These are phyloP conservation scores for Penicillium glabrum DNA, from an alignment of 2,329 filamentous ascomycete species.

Conservation along the genomic window DNA sequence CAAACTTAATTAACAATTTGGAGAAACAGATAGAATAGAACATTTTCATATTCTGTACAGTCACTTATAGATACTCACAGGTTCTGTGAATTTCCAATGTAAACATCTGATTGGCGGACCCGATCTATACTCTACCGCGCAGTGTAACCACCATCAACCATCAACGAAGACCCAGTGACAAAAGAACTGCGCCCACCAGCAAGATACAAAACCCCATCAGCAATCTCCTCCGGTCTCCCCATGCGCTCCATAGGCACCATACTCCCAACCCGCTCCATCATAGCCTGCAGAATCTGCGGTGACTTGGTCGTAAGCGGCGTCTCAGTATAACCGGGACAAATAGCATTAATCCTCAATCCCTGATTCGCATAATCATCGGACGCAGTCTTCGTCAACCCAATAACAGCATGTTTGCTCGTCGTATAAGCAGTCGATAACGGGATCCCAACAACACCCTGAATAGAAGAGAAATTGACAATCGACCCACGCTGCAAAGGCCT, in stretches of 20 bases:
- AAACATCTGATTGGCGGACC: not conserved
- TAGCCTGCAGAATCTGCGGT: slow-evolving; percentile 26
- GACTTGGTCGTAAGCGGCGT: slow-evolving; percentile 54
- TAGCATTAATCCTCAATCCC: slow-evolving; percentile 64
- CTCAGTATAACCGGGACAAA: slow-evolving; percentile 85
- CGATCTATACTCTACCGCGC: slow-evolving; percentile 3
- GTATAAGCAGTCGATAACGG: slow-evolving; percentile 35
- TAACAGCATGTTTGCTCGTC: slow-evolving; percentile 43
- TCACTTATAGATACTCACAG: not conserved
- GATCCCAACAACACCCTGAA: slow-evolving; percentile 42
- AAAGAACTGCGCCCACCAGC: slow-evolving; percentile 19
- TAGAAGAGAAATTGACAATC: slow-evolving; percentile 41
- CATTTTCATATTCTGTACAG: too few species aligned
- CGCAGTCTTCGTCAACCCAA: slow-evolving; percentile 45
- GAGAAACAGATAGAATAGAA: not conserved
- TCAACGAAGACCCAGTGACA: slow-evolving; percentile 18
- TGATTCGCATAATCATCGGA: slow-evolving; percentile 45
- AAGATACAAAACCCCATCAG: slow-evolving; percentile 19
- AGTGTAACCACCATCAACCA: slow-evolving; percentile 20
- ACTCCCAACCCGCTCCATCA: slow-evolving; percentile 20
- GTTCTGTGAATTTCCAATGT: too few species aligned
- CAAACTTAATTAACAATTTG: too few species aligned
- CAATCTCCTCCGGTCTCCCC: slow-evolving; percentile 18
- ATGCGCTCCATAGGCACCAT: slow-evolving; percentile 19
- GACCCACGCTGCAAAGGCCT: slow-evolving; percentile 26